Percentiles rank a stretch among this genome's conserved stretches.
These are phyloP conservation scores for Clonostachys rosea DNA, from an alignment of 2,329 filamentous ascomycete species.

Conservation along the genomic window DNA sequence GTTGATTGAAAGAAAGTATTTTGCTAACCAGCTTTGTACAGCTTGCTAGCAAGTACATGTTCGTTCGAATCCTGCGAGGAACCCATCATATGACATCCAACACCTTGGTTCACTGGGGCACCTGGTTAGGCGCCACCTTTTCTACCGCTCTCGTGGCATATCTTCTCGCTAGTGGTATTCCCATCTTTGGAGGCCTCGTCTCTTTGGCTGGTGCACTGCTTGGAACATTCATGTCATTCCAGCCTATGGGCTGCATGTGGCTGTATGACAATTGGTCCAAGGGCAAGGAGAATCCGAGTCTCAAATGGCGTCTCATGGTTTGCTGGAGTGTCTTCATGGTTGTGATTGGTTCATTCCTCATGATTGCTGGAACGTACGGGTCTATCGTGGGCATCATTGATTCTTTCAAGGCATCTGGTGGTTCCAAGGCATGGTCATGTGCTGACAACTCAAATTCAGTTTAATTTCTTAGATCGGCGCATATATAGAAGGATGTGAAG, in stretches of 20 bases:
- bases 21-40: conserved; percentile 6
- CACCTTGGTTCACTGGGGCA: conserved; percentile 18
- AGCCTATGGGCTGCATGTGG: conserved; percentile 31
- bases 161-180: conserved; percentile 17
- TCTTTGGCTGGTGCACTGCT: conserved; percentile 17
- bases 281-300: background rate
- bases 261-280: conserved; percentile 31
- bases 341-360: conserved; percentile 25
- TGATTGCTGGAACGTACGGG: conserved; percentile 37
- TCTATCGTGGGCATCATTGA: conserved; percentile 26
- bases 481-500: too few relatives aligned
- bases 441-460: conserved; percentile 32
- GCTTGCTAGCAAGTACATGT: conserved; percentile 17
- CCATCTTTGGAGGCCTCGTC: conserved; percentile 17
- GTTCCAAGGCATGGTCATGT: conserved; percentile 32
- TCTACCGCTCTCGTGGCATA: conserved; percentile 14
- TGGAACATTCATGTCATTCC: conserved; percentile 16
- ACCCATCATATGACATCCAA: conserved; percentile 20
- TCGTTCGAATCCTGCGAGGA: conserved; percentile 17
- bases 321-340: conserved; percentile 11
- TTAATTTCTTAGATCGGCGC: too few relatives aligned
- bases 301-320: background rate
- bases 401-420: conserved; percentile 22
- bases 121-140: conserved; percentile 20
- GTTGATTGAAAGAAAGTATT: too few relatives aligned